Base-by-base conservation (phyloP, 495 filamentous ascomycete genomes). In the Hamigera avellanea region DNA sequence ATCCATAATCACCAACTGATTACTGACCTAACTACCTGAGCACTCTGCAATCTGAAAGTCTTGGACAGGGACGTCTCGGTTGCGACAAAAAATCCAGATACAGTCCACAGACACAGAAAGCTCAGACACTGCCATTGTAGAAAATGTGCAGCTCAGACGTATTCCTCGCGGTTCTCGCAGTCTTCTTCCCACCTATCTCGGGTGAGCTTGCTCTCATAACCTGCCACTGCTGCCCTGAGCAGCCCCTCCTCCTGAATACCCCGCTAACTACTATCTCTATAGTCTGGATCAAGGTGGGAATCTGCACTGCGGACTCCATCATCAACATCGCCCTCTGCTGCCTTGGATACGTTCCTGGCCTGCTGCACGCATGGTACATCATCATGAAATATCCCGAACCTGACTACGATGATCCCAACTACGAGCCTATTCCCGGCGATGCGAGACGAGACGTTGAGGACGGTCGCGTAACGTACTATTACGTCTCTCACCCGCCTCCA, bases 331-430 rank as follows among this genome's bases (percentile, higher is more conserved):
- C 85, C 36, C 85, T 98, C 45, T 88, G 81, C 63, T 63, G 74
- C 32, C 81, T 98, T 30, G 89, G 93, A 58, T 93, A 75, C 59
- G 66, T 98, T 43, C 91, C 91, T 14, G 91, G 91, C 36, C 76
- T 96, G 16, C 60, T 98, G 6, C 91, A 98, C 61, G 73, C 91
- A 52, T 96, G 88, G 88, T 98, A 96, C 75, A 95, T 98, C 61
- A 94, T 98, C 67, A 65, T 80, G 53, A 80, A 81, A 53, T 85
- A 81, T 57, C 93, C 93, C 17, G 88, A 95, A 19, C 62, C 65
- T 5, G 57, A 67, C 34, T 55, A 57, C 10, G 62, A 66, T 37
- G 57, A 73, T 18, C 75, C 71, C 42, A 68, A 71, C 41, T 86
- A 91, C 58, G 67, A 78, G 32, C 53, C 63, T 23, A 55, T 79